Evolutionary conservation across 768 basidiomycete genomes (phyloP), one percentile per base, ranked within the genome.

Genomic region (Lactifluus subvellereus): DNA sequence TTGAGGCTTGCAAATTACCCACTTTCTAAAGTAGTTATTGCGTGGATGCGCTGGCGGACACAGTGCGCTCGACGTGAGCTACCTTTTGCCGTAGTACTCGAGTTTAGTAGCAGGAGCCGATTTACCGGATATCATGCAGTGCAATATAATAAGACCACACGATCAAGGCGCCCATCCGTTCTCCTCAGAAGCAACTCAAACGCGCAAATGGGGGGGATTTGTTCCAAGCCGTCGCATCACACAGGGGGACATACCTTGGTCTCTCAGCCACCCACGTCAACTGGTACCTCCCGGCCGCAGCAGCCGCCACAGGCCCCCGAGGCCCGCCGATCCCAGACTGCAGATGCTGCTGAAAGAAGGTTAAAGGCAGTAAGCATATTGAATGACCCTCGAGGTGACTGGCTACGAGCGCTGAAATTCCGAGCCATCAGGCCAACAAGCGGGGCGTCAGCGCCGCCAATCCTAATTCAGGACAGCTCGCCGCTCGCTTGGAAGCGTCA

Each of bases 401-500:
- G 11, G 14, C 43, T 22, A 38, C 35, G 53, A 60, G 43, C 53
- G 52, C 59, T 60, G 53, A 54, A 54, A 38, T 37, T 16, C 6
- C 54, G 54, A 43, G 7, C 3, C 30, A 32, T 4, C 53, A 81
- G 80, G 73, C 69, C 66, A 77, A 75, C 71, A 69, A 72, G 69
- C 76, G 80, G 67, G 80, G 79, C 48, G 76, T 74, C 64, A 75
- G 71, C 66, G 68, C 73, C 59, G 72, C 76, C 57, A 81, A 82
- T 71, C 79, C 80, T 42, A 80, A 77, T 67, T 69, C 71, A 66
- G 80, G 80, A 51, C 74, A 67, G 64, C 77, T 81, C 60, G 75
- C 80, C 18, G 74, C 74, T 49, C 74, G 79, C 58, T 66, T 79
- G 58, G 76, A 77, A 70, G 76, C 73, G 43, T 72, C 73, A 57